Evolutionary conservation across 768 basidiomycete genomes (phyloP).

Genomic region (Dendrothele bispora): DNA sequence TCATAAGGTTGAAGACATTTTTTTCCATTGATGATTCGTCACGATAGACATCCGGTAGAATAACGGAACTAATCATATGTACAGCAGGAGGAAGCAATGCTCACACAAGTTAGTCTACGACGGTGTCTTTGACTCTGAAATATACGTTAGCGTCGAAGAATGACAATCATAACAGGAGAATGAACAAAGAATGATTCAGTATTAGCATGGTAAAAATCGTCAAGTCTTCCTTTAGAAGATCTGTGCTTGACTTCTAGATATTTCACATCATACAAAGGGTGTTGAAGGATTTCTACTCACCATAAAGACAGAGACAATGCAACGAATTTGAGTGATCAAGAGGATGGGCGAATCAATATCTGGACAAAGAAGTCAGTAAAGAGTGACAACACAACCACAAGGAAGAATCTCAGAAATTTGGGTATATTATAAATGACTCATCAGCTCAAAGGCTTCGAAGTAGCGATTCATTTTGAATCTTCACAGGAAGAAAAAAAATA

Average conservation of each 20-base stretch:
- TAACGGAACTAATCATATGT: constrained; percentile 28
- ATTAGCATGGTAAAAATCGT: constrained; percentile 93
- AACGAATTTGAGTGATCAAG: constrained; percentile 9
- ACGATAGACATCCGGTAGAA: constrained; percentile 20
- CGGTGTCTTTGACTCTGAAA: neutral
- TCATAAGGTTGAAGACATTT: constrained; percentile 42
- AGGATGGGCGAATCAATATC: constrained; percentile 5
- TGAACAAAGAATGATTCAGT: constrained; percentile 45
- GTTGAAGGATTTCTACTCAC: constrained; percentile 35
- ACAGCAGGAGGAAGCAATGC: constrained; percentile 2
- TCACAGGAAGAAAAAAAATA: constrained; percentile 38
- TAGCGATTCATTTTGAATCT: constrained; percentile 83
- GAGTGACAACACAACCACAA: constrained; percentile 14
- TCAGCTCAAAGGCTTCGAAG: constrained; percentile 71
- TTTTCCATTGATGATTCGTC: constrained; percentile 18
- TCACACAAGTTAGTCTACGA: too few species aligned
- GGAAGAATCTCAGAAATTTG: constrained; percentile 80
- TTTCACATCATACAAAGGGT: constrained; percentile 57
- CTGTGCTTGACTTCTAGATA: constrained; percentile 89
- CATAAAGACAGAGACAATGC: too few species aligned
- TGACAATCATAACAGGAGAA: constrained; percentile 7
- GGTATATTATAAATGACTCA: constrained; percentile 78
- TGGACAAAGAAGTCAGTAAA: constrained; percentile 10
- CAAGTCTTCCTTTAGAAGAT: constrained; percentile 73
- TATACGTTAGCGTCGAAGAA: neutral